These are phyloP conservation scores for Verbena officinalis DNA, from an alignment of 257 asterid genomes.

Conservation along the genomic window DNA sequence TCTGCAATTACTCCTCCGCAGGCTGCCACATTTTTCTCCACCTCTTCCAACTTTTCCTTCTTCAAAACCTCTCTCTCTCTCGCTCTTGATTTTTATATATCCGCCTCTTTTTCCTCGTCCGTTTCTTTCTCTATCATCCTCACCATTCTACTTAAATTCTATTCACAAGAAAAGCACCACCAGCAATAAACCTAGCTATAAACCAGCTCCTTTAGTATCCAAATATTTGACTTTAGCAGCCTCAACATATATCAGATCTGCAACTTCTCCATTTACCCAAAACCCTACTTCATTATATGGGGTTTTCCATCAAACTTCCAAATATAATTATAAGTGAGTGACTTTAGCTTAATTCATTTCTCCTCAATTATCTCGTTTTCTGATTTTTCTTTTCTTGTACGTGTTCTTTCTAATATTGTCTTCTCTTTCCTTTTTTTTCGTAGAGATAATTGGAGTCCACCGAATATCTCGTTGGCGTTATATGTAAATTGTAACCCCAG, in stretches of 20 bases:
- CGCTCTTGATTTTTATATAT: background rate
- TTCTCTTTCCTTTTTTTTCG: background rate
- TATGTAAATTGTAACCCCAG: conserved; percentile 6
- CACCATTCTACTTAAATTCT: conserved; percentile 59
- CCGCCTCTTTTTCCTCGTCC: conserved; percentile 20
- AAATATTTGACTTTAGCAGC: background rate
- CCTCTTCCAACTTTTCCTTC: conserved; percentile 31
- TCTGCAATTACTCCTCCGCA: conserved; percentile 74
- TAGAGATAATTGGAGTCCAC: conserved; percentile 20
- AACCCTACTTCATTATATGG: conserved; percentile 22
- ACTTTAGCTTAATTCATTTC: conserved; percentile 1
- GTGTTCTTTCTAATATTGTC: background rate
- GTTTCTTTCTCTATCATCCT: conserved; percentile 39
- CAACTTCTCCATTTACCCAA: background rate
- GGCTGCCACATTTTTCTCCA: conserved; percentile 52
- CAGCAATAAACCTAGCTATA: conserved; percentile 28
- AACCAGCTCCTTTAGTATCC: conserved; percentile 19
- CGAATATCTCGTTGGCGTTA: conserved; percentile 28
- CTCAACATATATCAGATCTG: conserved; percentile 21
- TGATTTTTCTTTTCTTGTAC: background rate
- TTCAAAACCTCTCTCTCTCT: conserved; percentile 13
- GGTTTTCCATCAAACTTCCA: conserved; percentile 16
- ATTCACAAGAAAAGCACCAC: conserved; percentile 65
- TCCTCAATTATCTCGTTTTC: background rate
- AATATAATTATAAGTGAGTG: no score